Evolutionary conservation across 371 early-diverging fungal species (phyloP), one percentile per base, ranked within the genome.

Genomic region (Polyrhizophydium stewartii): DNA sequence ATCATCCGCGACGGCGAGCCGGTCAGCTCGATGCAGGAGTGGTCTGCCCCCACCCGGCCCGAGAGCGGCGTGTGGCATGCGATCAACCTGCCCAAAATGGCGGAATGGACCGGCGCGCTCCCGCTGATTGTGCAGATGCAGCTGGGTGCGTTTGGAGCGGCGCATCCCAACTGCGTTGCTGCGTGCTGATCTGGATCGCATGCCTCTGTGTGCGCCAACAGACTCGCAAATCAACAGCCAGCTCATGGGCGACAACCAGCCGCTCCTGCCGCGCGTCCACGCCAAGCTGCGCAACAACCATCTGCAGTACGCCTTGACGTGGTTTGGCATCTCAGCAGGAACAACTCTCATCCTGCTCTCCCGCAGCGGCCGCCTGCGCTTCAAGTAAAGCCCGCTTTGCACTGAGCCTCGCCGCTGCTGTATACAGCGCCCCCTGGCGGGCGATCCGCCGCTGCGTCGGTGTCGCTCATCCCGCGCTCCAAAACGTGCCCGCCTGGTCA

Each of bases 301-400:
- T 71, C 66, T 90, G 32, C 85, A 89, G 68, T 95, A 95, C 58
- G 82, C 91, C 45, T 75, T 93, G 35, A 94, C 93, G 13, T 95
- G 96, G 96, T 91, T 55, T 25, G 35, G 56, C 24, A 3, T 55
- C 2, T 55, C 13, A 12, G 53, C 53, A n/a, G 53, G 10, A n/a
- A 53, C 10, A 3, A 10, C 53, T 3, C 32, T 53, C 10, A 5
- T 53, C 13, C 19, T 53, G 5, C 10, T 45, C 6, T 19, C 5
- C 45, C 19, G 10, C n/a, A 45, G 19, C 6, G 5, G 35, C 35
- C 7, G 35, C 13, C 35, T 35, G 35, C 35, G 35, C 35, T 13
- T 35, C 35, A 35, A 35, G 35, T n/a, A n/a, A n/a, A n/a, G n/a
- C n/a, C n/a, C n/a, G n/a, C n/a, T n/a, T n/a, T n/a, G n/a, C n/a